Conservation (phyloP, 2,329 filamentous ascomycete species). For the Colletotrichum tabaci region DNA sequence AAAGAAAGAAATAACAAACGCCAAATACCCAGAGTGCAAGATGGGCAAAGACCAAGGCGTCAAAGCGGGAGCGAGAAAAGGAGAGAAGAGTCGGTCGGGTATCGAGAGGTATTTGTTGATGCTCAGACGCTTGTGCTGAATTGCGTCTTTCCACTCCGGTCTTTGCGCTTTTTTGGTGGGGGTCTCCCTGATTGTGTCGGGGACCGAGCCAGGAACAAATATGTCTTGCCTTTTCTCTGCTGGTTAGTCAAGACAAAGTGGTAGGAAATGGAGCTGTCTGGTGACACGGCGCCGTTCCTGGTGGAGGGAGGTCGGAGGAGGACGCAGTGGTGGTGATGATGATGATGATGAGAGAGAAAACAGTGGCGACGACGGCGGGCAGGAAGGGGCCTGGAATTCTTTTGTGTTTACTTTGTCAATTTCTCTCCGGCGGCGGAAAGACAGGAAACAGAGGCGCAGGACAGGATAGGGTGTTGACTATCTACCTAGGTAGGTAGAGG, state of each 20-base stretch:
- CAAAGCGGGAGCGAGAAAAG: constrained; percentile 23
- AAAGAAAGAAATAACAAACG: constrained; percentile 42
- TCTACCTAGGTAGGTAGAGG: neutral
- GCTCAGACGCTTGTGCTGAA: constrained; percentile 10
- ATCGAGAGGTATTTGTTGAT: constrained; percentile 21
- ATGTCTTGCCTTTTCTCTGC: constrained; percentile 18
- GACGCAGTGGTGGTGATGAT: constrained; percentile 10
- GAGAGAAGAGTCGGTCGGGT: neutral
- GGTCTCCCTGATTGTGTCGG: constrained; percentile 3
- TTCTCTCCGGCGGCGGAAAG: constrained; percentile 18
- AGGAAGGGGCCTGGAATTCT: constrained; percentile 36
- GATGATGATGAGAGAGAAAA: constrained; percentile 27
- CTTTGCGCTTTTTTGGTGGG: constrained; percentile 30
- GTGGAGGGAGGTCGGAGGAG: constrained; percentile 26
- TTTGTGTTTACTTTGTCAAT: constrained; percentile 42
- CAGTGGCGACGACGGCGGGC: constrained; percentile 14
- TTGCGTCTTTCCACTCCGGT: constrained; percentile 12
- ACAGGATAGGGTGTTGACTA: neutral
- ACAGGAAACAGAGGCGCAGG: neutral
- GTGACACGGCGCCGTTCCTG: constrained; percentile 26
- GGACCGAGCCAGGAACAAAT: constrained; percentile 12
- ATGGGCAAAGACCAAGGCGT: constrained; percentile 12
- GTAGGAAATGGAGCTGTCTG: constrained; percentile 16
- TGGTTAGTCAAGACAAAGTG: constrained; percentile 8
- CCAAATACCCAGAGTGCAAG: constrained; percentile 39